Evolutionary conservation across 352 stramenopile genomes (phyloP), one percentile per base, ranked within the genome.

Genomic region (Saprolegnia diclina): DNA sequence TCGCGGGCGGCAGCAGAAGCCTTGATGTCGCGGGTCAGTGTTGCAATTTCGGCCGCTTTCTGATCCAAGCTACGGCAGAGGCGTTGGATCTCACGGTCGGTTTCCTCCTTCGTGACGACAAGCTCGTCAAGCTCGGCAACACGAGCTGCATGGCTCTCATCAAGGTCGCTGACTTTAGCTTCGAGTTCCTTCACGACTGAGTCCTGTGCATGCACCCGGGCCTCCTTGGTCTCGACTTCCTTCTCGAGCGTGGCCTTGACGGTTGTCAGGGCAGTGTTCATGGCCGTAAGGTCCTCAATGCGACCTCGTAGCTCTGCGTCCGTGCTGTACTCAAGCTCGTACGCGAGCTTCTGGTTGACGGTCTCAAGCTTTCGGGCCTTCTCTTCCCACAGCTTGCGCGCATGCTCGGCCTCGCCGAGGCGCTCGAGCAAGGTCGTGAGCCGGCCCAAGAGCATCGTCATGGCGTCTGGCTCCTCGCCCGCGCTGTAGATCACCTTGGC

Each of bases 181-280:
- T 91, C 71, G 89, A 93, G 62, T 90, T 82, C 22, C 87, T 82
- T 45, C 88, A 72, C 26, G 85, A 78, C 52, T 86, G 80, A 18
- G 71, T 79, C 67, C 79, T 77, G 57, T 26, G 76, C 66, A 16
- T 65, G 56, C 21, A 77, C 72, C 37, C 61, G 57, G 0, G 32
- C 37, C 18, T 81, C 75, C 14, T 73, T 73, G 11, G 75, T 71
- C 11, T 72, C 40, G 4, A 75, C 57, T 35, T 85, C 75, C 10
- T 42, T 67, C 56, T 85, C 76, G 14, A 85, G 67, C 65, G 57
- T 55, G 37, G 50, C n/a, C 38, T 66, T 66, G 16, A 66, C 57
- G 14, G 37, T 42, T 18, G 48, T 66, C 19, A 66, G 44, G 11
- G 57, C 57, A 21, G 48, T 40, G 57, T 66, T 66, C 57, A 66